phyloP scores from a whole-genome alignment of 208 protist genomes.

The Leishmania martiniquensis region DNA sequence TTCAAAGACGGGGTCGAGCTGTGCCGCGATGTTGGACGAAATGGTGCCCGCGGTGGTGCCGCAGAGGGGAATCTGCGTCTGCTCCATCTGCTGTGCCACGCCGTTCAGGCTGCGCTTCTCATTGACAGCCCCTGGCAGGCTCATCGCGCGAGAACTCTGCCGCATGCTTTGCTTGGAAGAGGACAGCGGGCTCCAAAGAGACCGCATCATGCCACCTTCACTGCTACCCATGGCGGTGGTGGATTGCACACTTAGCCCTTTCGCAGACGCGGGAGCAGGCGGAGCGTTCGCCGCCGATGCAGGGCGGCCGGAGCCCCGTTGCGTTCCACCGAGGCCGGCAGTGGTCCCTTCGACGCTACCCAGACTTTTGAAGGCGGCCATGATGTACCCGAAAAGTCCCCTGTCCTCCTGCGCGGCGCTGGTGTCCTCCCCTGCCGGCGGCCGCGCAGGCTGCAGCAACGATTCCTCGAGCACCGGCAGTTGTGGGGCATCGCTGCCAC shows the following conservation, averaged over 20 bases:
- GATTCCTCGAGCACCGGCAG: constrained; percentile 4
- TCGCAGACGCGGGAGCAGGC: background rate
- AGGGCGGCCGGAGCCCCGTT: background rate
- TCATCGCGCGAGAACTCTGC: background rate
- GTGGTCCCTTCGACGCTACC: background rate
- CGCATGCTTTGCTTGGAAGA: background rate
- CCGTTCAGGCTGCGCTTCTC: background rate
- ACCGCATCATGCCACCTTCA: constrained; percentile 9
- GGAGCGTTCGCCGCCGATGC: background rate
- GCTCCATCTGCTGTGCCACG: constrained; percentile 17
- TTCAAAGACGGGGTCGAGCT: constrained; percentile 22
- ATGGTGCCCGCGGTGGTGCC: constrained; percentile 40
- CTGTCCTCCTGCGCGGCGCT: constrained; percentile 4
- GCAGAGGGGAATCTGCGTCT: constrained; percentile 34
- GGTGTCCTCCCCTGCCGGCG: background rate
- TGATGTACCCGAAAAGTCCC: constrained; percentile 19
- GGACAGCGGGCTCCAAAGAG: constrained; percentile 16
- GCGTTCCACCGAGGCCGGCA: background rate
- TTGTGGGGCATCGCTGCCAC: background rate
- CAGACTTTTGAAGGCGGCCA: constrained; percentile 13
- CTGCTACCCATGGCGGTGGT: background rate
- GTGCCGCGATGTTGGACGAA: constrained; percentile 17
- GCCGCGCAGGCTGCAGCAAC: background rate
- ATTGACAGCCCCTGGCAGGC: background rate
- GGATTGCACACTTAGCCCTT: background rate